These are phyloP conservation scores for Xylariaceae sp. DNA, from an alignment of 2,329 filamentous ascomycete genomes.

Conservation along the genomic window DNA sequence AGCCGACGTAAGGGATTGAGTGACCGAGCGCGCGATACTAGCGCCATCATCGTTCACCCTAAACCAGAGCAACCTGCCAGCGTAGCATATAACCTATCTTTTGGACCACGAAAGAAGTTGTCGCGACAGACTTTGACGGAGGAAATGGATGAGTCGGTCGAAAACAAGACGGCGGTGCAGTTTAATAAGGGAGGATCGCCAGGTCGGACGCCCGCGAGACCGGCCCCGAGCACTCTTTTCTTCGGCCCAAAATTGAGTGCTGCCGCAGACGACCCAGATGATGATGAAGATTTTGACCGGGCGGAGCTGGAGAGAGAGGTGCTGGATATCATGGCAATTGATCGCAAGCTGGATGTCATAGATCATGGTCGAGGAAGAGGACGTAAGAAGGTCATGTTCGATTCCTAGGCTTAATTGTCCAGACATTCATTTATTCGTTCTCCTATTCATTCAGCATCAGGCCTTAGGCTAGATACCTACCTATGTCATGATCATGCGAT, in stretches of 20 bases:
- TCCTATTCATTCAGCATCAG: too few species aligned
- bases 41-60: constrained; percentile 52
- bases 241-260: constrained; percentile 48
- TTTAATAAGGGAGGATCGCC: constrained; percentile 26
- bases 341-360: constrained; percentile 53
- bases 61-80: constrained; percentile 38
- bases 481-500: constrained; percentile 15
- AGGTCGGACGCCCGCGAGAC: constrained; percentile 17
- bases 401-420: constrained; percentile 31
- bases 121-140: constrained; percentile 15
- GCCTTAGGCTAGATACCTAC: background rate
- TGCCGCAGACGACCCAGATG: constrained; percentile 47
- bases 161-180: constrained; percentile 24
- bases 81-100: constrained; percentile 45
- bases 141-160: constrained; percentile 15
- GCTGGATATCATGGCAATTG: constrained; percentile 61
- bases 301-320: constrained; percentile 53
- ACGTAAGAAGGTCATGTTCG: constrained; percentile 49
- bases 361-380: constrained; percentile 44
- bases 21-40: constrained; percentile 37
- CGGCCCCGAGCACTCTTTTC: constrained; percentile 38
- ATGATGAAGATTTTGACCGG: constrained; percentile 39
- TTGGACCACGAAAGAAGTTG: constrained; percentile 27
- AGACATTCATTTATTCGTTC: background rate
- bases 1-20: constrained; percentile 27